Percentiles rank a stretch among this genome's conserved stretches.
phyloP scores from a whole-genome alignment of 306 rosid genomes.

The Acmispon strigosus region DNA sequence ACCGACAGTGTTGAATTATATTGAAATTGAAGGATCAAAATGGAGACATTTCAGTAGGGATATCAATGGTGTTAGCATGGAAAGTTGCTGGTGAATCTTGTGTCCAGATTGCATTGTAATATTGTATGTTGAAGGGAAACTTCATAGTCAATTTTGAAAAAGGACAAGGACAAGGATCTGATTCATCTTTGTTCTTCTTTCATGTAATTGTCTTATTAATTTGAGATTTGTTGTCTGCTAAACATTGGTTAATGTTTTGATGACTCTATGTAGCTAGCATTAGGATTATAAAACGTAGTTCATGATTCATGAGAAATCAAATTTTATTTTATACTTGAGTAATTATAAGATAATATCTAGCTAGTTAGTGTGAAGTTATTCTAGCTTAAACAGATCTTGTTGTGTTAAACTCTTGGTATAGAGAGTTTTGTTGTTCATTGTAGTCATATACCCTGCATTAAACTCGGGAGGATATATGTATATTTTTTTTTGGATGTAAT shows the following conservation, averaged over 20 bases:
- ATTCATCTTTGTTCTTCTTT: background rate
- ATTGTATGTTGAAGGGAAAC: constrained; percentile 4
- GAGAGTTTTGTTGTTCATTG: too few relatives aligned
- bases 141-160: background rate
- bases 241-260: background rate
- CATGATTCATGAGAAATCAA: background rate
- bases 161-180: background rate
- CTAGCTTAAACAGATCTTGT: too few relatives aligned
- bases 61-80: background rate
- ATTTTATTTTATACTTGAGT: background rate
- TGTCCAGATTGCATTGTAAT: background rate
- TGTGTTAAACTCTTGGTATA: too few relatives aligned
- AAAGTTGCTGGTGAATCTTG: constrained; percentile 10
- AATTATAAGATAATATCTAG: too few relatives aligned
- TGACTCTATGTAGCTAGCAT: background rate
- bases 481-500: too few relatives aligned
- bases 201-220: background rate
- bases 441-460: too few relatives aligned
- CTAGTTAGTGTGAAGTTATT: too few relatives aligned
- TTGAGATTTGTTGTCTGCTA: constrained; percentile 2
- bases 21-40: constrained; percentile 9
- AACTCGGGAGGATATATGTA: too few relatives aligned
- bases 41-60: background rate
- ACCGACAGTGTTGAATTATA: constrained; percentile 28
- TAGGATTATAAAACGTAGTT: background rate